Conservation (phyloP, 257 asterid species). For the Capsicum chinense region DNA sequence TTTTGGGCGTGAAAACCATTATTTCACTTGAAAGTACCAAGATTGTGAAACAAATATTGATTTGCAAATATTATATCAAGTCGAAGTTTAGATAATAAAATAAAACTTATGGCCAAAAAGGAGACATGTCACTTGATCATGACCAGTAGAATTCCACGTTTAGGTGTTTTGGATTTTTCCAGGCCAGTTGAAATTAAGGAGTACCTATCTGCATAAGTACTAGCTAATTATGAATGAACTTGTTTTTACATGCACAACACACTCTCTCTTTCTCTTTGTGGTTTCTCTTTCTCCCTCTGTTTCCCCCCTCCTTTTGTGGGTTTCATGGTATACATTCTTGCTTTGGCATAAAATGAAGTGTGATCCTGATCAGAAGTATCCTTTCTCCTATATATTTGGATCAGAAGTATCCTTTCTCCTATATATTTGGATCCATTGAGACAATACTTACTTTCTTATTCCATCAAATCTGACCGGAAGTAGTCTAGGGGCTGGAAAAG, state of each 20-base stretch:
- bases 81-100: background rate
- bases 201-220: background rate
- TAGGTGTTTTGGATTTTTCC: background rate
- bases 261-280: background rate
- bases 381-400: background rate
- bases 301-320: background rate
- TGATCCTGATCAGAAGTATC: background rate
- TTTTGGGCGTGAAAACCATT: background rate
- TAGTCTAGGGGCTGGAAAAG: background rate
- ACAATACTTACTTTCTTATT: background rate
- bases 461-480: background rate
- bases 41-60: background rate
- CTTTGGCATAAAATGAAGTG: background rate
- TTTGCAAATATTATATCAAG: background rate
- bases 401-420: background rate
- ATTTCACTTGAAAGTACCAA: background rate
- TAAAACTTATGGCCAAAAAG: background rate
- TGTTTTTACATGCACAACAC: background rate
- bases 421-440: background rate
- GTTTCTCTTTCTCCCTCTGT: background rate
- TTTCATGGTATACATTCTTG: background rate
- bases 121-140: background rate
- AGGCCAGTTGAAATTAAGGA: background rate
- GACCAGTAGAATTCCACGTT: background rate
- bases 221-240: background rate